Percentiles rank a stretch among this genome's conserved stretches.
These are phyloP conservation scores for Novymonas esmeraldas DNA, from an alignment of 208 protist genomes.

Conservation along the genomic window DNA sequence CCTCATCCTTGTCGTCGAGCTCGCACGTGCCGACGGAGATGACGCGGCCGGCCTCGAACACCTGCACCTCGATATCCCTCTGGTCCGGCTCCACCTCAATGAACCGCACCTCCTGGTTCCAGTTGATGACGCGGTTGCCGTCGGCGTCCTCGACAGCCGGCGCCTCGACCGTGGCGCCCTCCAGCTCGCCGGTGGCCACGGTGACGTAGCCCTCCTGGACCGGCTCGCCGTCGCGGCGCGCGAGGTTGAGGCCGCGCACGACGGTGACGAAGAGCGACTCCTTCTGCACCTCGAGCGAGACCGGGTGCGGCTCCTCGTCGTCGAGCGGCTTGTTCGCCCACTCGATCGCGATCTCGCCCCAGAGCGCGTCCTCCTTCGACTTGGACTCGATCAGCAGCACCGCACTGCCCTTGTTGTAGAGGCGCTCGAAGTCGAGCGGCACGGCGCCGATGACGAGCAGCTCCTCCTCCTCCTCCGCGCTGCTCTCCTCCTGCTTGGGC, in stretches of 20 bases:
- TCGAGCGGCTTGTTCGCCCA: constrained; percentile 64
- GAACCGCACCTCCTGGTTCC: constrained; percentile 92
- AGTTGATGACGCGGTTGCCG: constrained; percentile 55
- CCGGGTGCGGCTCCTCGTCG: constrained; percentile 38
- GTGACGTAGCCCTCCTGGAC: constrained; percentile 57
- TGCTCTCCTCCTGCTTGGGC: constrained; percentile 57
- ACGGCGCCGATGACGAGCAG: constrained; percentile 88
- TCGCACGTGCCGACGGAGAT: constrained; percentile 52
- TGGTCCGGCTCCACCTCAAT: constrained; percentile 63
- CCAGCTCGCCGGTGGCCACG: constrained; percentile 73
- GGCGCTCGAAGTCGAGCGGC: constrained; percentile 82
- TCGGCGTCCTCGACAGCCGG: constrained; percentile 50
- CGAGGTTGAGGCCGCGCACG: constrained; percentile 77
- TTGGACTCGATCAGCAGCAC: constrained; percentile 90
- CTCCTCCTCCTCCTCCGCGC: constrained; percentile 75
- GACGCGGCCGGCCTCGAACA: constrained; percentile 58
- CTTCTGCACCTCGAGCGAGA: constrained; percentile 40
- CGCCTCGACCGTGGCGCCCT: constrained; percentile 69
- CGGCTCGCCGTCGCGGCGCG: constrained; percentile 38
- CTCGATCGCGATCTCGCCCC: constrained; percentile 88
- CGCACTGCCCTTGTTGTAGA: constrained; percentile 78
- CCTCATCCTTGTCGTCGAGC: constrained; percentile 47
- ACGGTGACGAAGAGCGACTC: constrained; percentile 84
- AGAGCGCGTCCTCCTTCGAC: constrained; percentile 84
- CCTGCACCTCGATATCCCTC: constrained; percentile 58